Evolutionary conservation across 2,329 filamentous ascomycete genomes (phyloP).

Genomic region (Xylaria sp.): DNA sequence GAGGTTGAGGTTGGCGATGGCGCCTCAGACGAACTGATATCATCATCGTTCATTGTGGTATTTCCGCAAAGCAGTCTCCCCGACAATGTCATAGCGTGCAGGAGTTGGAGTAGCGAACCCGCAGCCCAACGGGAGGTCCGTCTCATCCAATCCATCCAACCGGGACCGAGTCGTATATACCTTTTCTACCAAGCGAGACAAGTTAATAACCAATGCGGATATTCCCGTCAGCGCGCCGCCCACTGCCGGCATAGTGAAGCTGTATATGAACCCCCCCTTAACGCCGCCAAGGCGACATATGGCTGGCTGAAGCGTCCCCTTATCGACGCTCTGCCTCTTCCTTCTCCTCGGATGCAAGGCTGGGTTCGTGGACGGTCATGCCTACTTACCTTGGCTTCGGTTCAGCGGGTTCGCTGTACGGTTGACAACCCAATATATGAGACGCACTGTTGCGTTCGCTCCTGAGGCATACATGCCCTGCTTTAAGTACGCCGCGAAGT

Average conservation of each 20-base stretch:
- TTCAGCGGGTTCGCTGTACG: constrained; percentile 5
- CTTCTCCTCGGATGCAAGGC: constrained; percentile 1
- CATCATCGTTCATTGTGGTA: constrained; percentile 23
- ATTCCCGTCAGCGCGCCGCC: not conserved
- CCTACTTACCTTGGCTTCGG: constrained; percentile 2
- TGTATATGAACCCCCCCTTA: constrained; percentile 13
- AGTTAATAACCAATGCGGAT: constrained; percentile 12
- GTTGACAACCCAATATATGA: not conserved
- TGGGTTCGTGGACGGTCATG: not conserved
- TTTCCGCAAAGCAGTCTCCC: constrained; percentile 5
- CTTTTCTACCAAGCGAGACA: constrained; percentile 23
- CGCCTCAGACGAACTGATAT: constrained; percentile 10
- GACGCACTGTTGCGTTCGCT: not conserved
- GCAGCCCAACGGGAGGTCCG: constrained; percentile 5
- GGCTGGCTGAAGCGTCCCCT: constrained; percentile 4
- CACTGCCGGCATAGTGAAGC: constrained; percentile 11
- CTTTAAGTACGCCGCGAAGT: not conserved
- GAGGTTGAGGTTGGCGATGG: constrained; percentile 6
- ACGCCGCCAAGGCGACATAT: constrained; percentile 18
- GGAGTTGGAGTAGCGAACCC: constrained; percentile 29
- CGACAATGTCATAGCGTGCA: constrained; percentile 33
- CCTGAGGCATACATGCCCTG: not conserved
- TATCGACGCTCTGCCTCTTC: not conserved
- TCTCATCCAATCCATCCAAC: constrained; percentile 5
- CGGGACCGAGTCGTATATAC: constrained; percentile 21